Evolutionary conservation across 768 basidiomycete species (phyloP).

Genomic region (Lentinula aciculospora): DNA sequence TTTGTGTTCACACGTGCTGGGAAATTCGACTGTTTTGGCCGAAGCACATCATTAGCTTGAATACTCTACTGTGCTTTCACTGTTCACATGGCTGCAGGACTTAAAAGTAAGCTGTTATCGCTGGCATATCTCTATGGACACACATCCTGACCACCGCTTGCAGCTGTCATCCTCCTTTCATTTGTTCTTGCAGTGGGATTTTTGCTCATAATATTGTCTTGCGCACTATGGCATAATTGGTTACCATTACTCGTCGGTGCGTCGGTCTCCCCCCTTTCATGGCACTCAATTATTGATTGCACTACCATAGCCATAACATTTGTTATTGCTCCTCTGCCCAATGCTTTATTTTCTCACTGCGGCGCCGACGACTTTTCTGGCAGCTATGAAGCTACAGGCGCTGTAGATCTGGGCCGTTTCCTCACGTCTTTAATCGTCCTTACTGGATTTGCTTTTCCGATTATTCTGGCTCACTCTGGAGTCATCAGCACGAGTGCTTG

Average conservation of each 20-base stretch:
- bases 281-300: background rate
- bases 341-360: conserved; percentile 91
- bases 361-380: conserved; percentile 74
- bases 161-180: conserved; percentile 93
- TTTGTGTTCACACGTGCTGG: conserved; percentile 4
- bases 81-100: conserved; percentile 53
- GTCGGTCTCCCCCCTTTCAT: conserved; percentile 22
- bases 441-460: conserved; percentile 88
- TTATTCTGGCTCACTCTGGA: conserved; percentile 88
- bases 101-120: conserved; percentile 53
- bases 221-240: conserved; percentile 96
- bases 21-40: background rate
- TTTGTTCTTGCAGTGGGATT: conserved; percentile 99
- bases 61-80: background rate
- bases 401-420: conserved; percentile 91
- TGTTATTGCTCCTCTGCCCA: conserved; percentile 92
- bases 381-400: conserved; percentile 63
- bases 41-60: background rate
- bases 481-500: conserved; percentile 82
- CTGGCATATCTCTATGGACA: background rate
- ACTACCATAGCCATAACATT: conserved; percentile 78
- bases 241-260: conserved; percentile 91
- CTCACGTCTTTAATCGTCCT: conserved; percentile 87
- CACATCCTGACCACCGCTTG: background rate
- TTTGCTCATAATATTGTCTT: conserved; percentile 93